Evolutionary conservation across 2,329 filamentous ascomycete genomes (phyloP), one percentile per base, ranked within the genome.

Genomic region (Venturia pyrina): DNA sequence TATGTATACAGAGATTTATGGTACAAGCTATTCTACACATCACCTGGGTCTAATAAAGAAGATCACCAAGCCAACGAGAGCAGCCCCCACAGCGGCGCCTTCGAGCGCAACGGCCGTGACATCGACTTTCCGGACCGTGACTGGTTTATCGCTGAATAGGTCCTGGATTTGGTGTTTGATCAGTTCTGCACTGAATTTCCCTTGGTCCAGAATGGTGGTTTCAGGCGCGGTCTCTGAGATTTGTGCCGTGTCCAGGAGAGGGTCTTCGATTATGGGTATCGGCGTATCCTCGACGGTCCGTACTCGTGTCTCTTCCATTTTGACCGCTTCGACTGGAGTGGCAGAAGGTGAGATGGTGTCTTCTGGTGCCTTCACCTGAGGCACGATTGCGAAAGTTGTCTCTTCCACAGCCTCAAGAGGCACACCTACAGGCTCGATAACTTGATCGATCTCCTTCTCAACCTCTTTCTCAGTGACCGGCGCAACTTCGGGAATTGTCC

Each of bases 81-180:
- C 37, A 21, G 63, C 63, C 1, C 63, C 63, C 10, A 46, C 63
- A 5, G 53, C 63, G 3, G 84, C 86, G 65, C 88, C 84, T 75
- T 92, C 85, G 44, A 91, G 76, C 62, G 84, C 87, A 69, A 90
- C 78, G n/a, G 88, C 76, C 2, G 89, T 90, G 41, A 89, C 78
- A 71, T 93, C 89, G 64, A 85, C 83, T 80, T 90, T 89, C 56
- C 84, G 83, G 68, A 91, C 71, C 62, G 82, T 79, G 71, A 91
- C 78, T 68, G 77, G 78, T 69, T 86, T 81, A 66, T 91, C 86
- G 75, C 88, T 90, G 76, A 83, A 85, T 19, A 91, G 75, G 68
- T 91, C 87, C 50, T 77, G 71, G 5, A 83, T 70, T 3, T 64
- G 32, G 78, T 78, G 7, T 79, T 77, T 50, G 4, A 56, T 59